Evolutionary conservation across 1,284 basidiomycete species (phyloP).

Genomic region (Inonotus obliquus): DNA sequence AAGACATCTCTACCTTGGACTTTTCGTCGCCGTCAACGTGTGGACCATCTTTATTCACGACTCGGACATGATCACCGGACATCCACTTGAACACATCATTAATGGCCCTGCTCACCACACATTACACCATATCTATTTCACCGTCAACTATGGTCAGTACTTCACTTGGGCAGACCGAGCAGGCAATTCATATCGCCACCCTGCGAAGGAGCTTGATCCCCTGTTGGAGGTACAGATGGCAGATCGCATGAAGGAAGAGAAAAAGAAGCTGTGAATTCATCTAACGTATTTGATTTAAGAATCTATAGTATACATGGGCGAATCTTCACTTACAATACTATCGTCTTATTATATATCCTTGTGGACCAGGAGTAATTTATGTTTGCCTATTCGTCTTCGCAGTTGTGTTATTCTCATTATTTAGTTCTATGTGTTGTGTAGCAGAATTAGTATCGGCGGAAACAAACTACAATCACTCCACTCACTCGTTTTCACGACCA

Average conservation of each 20-base stretch:
- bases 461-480: too few relatives aligned
- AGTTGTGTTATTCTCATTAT: conserved; percentile 2
- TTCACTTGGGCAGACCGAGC: conserved; percentile 93
- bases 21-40: conserved; percentile 88
- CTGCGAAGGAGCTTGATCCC: conserved; percentile 81
- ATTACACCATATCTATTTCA: conserved; percentile 94
- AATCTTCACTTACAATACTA: background rate
- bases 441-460: background rate
- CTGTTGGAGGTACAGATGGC: conserved; percentile 56
- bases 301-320: background rate
- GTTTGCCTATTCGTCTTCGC: background rate
- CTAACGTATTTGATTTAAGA: background rate
- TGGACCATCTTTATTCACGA: conserved; percentile 98
- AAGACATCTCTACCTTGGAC: conserved; percentile 71
- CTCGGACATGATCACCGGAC: conserved; percentile 98
- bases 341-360: background rate
- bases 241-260: conserved; percentile 1
- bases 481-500: too few relatives aligned
- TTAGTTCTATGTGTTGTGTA: background rate
- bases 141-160: conserved; percentile 96
- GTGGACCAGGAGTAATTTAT: conserved; percentile 1
- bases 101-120: conserved; percentile 99
- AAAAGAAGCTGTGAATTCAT: conserved; percentile 4
- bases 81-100: conserved; percentile 85
- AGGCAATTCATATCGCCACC: conserved; percentile 85